Evolutionary conservation across 495 filamentous ascomycete genomes (phyloP).

Genomic region (Trichoderma asperelloides): DNA sequence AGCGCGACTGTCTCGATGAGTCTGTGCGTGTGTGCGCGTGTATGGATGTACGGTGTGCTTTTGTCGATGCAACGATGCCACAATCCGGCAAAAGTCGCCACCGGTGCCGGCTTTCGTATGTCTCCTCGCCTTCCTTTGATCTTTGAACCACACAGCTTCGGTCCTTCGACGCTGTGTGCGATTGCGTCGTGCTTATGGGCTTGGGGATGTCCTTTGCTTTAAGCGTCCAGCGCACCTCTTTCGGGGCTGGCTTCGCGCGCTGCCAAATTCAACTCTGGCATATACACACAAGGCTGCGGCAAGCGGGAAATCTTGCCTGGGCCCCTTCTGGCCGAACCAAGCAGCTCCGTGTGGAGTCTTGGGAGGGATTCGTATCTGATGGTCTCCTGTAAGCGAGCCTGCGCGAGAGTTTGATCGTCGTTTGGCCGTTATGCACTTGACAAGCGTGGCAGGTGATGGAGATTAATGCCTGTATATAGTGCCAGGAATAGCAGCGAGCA

Average conservation of each 20-base stretch:
- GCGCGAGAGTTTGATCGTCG: not conserved
- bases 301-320: not conserved
- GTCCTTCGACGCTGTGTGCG: not conserved
- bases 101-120: not conserved
- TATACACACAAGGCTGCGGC: not conserved
- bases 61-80: not conserved
- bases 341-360: not conserved
- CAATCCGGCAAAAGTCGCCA: not conserved
- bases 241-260: not conserved
- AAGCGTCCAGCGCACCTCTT: not conserved
- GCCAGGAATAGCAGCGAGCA: not conserved
- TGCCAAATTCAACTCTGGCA: not conserved
- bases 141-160: not conserved
- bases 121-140: not conserved
- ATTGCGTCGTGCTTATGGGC: not conserved
- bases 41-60: not conserved
- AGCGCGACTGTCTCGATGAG: not conserved
- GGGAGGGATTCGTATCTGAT: not conserved
- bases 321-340: not conserved
- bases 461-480: not conserved
- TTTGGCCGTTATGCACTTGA: not conserved
- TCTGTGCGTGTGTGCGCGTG: too few relatives aligned
- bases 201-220: not conserved
- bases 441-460: slow-evolving; percentile 1
- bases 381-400: not conserved